A percentile compares a stretch with the other conserved stretches of the same genome.
These are phyloP conservation scores for Fraxinus dipetala DNA, from an alignment of 305 asterid genomes.

Conservation along the genomic window DNA sequence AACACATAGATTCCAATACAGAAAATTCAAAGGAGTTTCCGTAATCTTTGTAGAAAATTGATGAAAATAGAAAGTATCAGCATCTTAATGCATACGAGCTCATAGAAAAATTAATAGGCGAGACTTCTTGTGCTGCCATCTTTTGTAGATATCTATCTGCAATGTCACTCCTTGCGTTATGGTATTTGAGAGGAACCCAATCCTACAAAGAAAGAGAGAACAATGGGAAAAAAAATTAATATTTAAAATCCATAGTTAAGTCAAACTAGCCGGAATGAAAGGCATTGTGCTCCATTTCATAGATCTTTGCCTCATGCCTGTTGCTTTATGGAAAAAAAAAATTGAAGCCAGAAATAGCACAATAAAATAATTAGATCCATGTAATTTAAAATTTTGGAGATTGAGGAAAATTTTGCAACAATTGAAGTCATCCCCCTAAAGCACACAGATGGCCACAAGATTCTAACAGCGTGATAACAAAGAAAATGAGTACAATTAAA, in stretches of 20 bases:
- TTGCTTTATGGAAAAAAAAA: not conserved
- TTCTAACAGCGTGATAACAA: constrained; percentile 2
- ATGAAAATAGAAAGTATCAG: constrained; percentile 14
- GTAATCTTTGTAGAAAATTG: not conserved
- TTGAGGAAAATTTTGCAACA: not conserved
- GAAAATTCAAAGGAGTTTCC: constrained; percentile 6
- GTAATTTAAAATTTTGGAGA: not conserved
- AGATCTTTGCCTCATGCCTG: not conserved
- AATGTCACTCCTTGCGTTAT: constrained; percentile 48
- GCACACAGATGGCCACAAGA: not conserved
- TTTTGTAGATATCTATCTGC: constrained; percentile 47
- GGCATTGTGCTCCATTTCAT: not conserved
- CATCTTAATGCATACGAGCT: constrained; percentile 46
- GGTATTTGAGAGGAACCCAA: constrained; percentile 78
- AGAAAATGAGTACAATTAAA: not conserved
- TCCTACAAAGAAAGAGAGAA: constrained; percentile 32
- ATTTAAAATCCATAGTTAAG: not conserved
- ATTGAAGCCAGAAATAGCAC: not conserved
- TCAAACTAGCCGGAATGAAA: not conserved
- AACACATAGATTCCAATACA: constrained; percentile 15
- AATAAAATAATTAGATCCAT: not conserved
- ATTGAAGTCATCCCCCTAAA: not conserved
- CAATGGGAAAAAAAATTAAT: not conserved
- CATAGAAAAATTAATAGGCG: constrained; percentile 55
- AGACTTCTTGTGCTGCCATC: constrained; percentile 48